A percentile compares a stretch with the other conserved stretches of the same genome.
Evolutionary conservation across 352 stramenopile species (phyloP).

Genomic region (Globisporangium rhizosaccharum): DNA sequence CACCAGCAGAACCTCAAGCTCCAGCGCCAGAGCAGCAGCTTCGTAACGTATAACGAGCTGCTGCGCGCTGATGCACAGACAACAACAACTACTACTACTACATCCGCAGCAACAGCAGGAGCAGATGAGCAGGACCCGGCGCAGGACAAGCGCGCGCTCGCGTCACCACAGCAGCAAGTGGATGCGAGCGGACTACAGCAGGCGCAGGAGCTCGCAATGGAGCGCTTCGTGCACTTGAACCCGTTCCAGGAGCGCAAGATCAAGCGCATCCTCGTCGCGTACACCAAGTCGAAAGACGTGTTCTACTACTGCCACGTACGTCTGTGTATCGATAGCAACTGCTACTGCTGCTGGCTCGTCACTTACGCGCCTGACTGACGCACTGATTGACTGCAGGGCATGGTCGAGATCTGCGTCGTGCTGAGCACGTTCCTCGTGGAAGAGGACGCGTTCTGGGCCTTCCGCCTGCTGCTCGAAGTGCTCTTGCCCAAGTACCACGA

Average conservation of each 20-base stretch:
- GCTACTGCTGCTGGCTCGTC: too few relatives aligned
- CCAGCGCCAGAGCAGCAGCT: slow-evolving; percentile 42
- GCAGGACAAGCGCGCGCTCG: not conserved
- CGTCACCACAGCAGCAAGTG: slow-evolving; percentile 2
- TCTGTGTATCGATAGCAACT: not conserved
- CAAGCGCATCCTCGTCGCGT: slow-evolving; percentile 68
- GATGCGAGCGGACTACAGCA: slow-evolving; percentile 45
- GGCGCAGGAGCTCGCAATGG: slow-evolving; percentile 73
- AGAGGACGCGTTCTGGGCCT: slow-evolving; percentile 76
- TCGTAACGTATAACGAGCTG: slow-evolving; percentile 47
- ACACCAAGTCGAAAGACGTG: slow-evolving; percentile 63
- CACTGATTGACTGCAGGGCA: slow-evolving; percentile 23
- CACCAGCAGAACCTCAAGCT: slow-evolving; percentile 60
- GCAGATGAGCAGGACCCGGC: slow-evolving; percentile 52
- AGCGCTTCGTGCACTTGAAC: slow-evolving; percentile 73
- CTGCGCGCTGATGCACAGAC: slow-evolving; percentile 20
- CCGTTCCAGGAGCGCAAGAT: slow-evolving; percentile 84
- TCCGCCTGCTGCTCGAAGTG: slow-evolving; percentile 63
- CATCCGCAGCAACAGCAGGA: slow-evolving; percentile 1
- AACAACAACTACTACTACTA: too few relatives aligned
- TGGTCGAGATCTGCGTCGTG: slow-evolving; percentile 78
- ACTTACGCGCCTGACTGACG: not conserved
- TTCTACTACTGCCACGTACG: slow-evolving; percentile 70
- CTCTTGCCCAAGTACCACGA: slow-evolving; percentile 80
- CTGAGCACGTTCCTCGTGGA: slow-evolving; percentile 72